Evolutionary conservation across 805 yeast genomes (phyloP).

Genomic region (Candida oleophila): DNA sequence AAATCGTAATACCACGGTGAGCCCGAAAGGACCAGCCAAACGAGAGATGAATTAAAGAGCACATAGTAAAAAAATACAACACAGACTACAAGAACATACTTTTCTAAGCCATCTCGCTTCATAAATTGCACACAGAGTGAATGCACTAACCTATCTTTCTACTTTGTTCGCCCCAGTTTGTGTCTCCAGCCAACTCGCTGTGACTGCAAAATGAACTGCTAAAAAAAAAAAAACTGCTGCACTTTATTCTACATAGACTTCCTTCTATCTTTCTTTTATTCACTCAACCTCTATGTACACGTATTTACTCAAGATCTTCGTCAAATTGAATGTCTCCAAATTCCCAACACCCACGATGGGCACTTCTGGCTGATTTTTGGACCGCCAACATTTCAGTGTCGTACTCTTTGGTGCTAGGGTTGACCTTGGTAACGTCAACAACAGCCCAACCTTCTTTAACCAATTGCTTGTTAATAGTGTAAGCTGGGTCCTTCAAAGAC

Average conservation of each 20-base stretch:
- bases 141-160: too few species aligned
- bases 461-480: constrained; percentile 59
- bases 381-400: constrained; percentile 33
- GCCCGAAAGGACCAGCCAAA: too few species aligned
- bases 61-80: too few species aligned
- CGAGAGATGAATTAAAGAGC: too few species aligned
- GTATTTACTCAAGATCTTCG: constrained; percentile 33
- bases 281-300: too few species aligned
- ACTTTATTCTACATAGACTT: not conserved
- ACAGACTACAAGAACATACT: too few species aligned
- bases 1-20: too few species aligned
- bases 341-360: constrained; percentile 69
- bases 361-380: constrained; percentile 49
- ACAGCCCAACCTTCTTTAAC: constrained; percentile 61
- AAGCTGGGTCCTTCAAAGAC: constrained; percentile 51
- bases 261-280: not conserved
- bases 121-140: too few species aligned
- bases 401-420: constrained; percentile 34
- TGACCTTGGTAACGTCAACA: constrained; percentile 36
- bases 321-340: constrained; percentile 69
- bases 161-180: too few species aligned
- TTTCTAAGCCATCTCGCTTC: too few species aligned
- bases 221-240: not conserved
- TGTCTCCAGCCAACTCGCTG: too few species aligned
- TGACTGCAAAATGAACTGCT: too few species aligned